Base-by-base conservation (phyloP, 2,329 filamentous ascomycete genomes). In the Ophiostoma sp. region DNA sequence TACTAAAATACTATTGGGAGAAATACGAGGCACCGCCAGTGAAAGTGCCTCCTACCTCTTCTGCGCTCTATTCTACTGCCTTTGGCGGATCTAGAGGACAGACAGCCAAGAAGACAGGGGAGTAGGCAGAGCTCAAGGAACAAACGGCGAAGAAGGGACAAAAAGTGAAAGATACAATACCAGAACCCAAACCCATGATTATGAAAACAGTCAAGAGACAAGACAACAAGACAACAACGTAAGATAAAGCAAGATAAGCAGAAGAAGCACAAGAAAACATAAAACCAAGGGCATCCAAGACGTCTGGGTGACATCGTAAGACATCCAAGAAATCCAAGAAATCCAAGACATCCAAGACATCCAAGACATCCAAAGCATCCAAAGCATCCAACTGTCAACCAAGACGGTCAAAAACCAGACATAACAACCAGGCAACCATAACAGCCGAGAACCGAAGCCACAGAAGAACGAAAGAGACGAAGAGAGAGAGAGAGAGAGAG, bases 91-190 rank as follows among this genome's bases (percentile, higher is more conserved):
- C 18, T 55, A n/a, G 49, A 55, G 49, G 49, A 55, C 18, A 12
- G 18, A 8, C 18, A 16, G 49, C 9, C 49, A 55, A 36, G 58
- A 42, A n/a, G 9, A 42, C 36, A 18, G 2, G 41, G 11, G 6
- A 40, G 3, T 55, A 42, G n/a, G 47, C 6, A 47, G 14, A 45
- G 16, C 58, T 40, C 12, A 18, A 12, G n/a, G 14, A 41, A 36
- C 38, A 58, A 11, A 12, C 11, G 40, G 14, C 60, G 58, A 62
- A 64, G 5, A 60, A 60, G 36, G n/a, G n/a, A 52, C 9, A 44
- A 42, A 41, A 64, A 38, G 7, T n/a, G 65, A n/a, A 60, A 55
- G 55, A n/a, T 63, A 63, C 38, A 63, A 41, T 18, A 18, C 40
- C 60, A 5, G 14, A 42, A 63, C 36, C 60, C 47, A 12, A 52